phyloP scores from a whole-genome alignment of 2,329 filamentous ascomycete genomes.

The Cryphonectria radicalis region DNA sequence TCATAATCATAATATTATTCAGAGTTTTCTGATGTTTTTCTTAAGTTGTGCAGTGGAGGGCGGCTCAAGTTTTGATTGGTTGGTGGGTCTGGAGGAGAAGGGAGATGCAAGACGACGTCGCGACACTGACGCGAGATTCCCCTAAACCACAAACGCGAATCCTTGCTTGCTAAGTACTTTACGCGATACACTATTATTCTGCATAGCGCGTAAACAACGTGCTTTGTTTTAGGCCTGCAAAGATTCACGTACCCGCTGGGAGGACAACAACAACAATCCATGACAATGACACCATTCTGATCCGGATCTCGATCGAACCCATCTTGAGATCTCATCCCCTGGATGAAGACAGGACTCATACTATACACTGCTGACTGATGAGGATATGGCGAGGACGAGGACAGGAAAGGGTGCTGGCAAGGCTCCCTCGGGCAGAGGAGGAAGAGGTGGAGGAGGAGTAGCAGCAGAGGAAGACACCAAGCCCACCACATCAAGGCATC shows the following conservation, averaged over 20 bases:
- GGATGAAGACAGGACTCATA: neutral
- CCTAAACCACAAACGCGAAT: neutral
- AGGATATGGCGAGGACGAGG: conserved; percentile 56
- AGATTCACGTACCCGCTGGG: neutral
- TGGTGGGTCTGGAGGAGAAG: neutral
- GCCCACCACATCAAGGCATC: conserved; percentile 45
- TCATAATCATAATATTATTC: neutral
- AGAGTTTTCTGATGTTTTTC: neutral
- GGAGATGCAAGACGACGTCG: neutral
- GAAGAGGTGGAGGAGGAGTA: neutral
- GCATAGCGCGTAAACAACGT: neutral
- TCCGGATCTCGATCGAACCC: neutral
- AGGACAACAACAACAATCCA: neutral
- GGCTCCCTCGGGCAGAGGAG: conserved; percentile 34
- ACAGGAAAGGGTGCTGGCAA: conserved; percentile 43
- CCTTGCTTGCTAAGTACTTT: neutral
- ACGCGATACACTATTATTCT: neutral
- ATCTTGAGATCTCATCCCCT: neutral
- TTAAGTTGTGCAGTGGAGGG: neutral
- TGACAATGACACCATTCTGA: neutral
- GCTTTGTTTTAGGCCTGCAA: neutral
- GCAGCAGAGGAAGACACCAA: conserved; percentile 32
- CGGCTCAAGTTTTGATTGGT: neutral
- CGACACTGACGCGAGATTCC: conserved; percentile 7
- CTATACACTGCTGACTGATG: neutral